Evolutionary conservation across 2,329 filamentous ascomycete genomes (phyloP).

Genomic region (Drechslerella stenobrocha): DNA sequence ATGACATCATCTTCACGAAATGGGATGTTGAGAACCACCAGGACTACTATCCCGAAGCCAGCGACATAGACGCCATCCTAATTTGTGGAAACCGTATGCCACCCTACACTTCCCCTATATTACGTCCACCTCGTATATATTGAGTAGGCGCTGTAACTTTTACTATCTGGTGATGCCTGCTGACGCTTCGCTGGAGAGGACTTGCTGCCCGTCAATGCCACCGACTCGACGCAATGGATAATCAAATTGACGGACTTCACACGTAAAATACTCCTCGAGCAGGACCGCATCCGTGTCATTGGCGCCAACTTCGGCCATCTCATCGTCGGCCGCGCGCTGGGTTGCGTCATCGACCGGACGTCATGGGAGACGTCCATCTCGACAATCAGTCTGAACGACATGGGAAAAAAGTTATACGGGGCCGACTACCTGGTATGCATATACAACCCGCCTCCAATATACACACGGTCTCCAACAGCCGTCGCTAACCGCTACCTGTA

Average conservation of each 20-base stretch:
- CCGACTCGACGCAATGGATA: conserved; percentile 76
- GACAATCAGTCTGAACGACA: conserved; percentile 67
- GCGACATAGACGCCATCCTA: conserved; percentile 77
- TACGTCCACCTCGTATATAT: no score
- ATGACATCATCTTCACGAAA: conserved; percentile 59
- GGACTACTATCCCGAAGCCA: conserved; percentile 71
- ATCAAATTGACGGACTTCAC: conserved; percentile 71
- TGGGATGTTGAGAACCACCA: conserved; percentile 70
- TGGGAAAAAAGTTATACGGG: conserved; percentile 73
- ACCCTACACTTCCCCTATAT: conserved; percentile 7
- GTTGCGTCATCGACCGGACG: conserved; percentile 68
- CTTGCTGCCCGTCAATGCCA: conserved; percentile 62
- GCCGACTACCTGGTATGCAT: conserved; percentile 59
- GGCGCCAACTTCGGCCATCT: conserved; percentile 89
- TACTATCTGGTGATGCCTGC: no score
- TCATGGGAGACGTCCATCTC: conserved; percentile 81
- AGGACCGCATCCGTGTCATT: conserved; percentile 69
- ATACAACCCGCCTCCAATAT: neutral
- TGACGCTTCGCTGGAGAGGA: conserved; percentile 30
- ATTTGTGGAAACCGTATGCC: conserved; percentile 71
- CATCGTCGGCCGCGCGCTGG: conserved; percentile 74
- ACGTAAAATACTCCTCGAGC: conserved; percentile 62
- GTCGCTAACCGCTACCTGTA: neutral
- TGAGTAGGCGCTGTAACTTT: no score
- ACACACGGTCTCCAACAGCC: neutral